Conservation (phyloP, 108 stramenopile genomes). For the Stephanodiscus triporus region DNA sequence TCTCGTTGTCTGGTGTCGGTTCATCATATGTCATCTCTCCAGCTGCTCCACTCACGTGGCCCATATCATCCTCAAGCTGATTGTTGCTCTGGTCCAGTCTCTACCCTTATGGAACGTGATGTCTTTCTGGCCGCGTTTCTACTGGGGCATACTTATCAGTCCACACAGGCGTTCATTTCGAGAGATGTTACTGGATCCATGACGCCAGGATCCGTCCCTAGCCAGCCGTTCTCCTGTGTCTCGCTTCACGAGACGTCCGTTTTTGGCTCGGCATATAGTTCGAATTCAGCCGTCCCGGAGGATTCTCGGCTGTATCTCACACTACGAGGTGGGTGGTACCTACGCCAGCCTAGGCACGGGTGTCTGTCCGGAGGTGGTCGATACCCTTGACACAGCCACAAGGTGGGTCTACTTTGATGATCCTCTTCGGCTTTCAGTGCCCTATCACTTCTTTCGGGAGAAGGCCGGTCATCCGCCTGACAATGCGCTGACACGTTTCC, state of each 20-base stretch:
- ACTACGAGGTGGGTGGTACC: neutral
- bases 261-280: no score
- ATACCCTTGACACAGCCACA: neutral
- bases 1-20: neutral
- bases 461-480: neutral
- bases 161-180: neutral
- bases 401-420: neutral
- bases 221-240: no score
- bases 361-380: neutral
- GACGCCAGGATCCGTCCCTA: no score
- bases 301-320: no score
- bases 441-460: neutral
- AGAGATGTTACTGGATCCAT: neutral
- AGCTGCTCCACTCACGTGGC: no score
- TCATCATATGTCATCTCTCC: neutral
- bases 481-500: neutral
- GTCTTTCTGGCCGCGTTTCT: neutral
- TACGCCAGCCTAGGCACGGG: neutral
- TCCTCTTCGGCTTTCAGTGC: neutral
- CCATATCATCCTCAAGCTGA: neutral
- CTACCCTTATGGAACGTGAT: neutral
- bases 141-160: neutral
- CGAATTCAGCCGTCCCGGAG: no score
- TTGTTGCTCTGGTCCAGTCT: neutral
- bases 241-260: no score